Percentiles rank a stretch among this genome's conserved stretches.
phyloP scores from a whole-genome alignment of 139 green algal species.

The Yamagishiella unicocca region DNA sequence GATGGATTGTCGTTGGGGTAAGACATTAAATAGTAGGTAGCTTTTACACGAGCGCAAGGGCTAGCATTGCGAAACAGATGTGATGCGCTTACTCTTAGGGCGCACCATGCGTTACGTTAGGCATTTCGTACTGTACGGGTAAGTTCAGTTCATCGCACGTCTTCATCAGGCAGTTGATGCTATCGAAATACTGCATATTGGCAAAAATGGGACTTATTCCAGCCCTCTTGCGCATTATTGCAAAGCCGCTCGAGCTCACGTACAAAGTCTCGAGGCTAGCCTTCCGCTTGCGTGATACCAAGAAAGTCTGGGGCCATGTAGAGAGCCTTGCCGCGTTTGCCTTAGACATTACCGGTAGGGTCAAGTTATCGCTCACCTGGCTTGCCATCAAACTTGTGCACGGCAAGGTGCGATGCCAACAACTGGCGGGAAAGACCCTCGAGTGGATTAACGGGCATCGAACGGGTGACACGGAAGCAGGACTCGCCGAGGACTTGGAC shows the following conservation, averaged over 20 bases:
- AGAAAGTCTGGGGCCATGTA: background rate
- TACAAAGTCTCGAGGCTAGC: background rate
- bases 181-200: too few species aligned
- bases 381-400: background rate
- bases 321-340: background rate
- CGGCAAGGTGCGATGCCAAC: background rate
- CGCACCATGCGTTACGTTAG: background rate
- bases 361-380: background rate
- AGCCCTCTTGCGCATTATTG: background rate
- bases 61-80: background rate
- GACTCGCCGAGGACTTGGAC: background rate
- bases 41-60: background rate
- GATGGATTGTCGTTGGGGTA: too few species aligned
- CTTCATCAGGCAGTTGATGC: background rate
- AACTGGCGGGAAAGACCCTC: background rate
- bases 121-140: background rate
- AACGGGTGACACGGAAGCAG: background rate
- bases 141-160: background rate
- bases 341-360: conserved; percentile 3
- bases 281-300: background rate
- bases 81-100: background rate
- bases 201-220: conserved; percentile 13
- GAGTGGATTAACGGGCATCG: background rate
- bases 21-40: background rate
- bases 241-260: background rate